phyloP scores from a whole-genome alignment of 1,284 basidiomycete species.

The Naganishia sp. region DNA sequence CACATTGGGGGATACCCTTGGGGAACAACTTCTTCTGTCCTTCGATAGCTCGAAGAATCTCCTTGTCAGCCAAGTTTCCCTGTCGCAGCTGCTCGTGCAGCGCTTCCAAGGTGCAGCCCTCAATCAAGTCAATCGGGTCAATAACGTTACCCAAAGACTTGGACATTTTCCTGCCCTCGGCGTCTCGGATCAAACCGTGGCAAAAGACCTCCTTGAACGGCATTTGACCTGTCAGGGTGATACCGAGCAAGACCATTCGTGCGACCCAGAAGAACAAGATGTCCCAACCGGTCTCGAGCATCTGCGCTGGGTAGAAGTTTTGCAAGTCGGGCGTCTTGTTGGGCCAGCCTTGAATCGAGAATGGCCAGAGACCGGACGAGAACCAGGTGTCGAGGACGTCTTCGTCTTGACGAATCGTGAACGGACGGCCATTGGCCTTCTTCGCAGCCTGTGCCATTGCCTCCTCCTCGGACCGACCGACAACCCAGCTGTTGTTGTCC shows the following conservation, averaged over 20 bases:
- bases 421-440: constrained; percentile 70
- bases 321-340: constrained; percentile 75
- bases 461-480: constrained; percentile 77
- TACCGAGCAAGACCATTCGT: constrained; percentile 93
- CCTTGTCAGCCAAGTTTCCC: constrained; percentile 93
- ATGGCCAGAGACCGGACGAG: constrained; percentile 97
- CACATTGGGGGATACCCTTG: constrained; percentile 98
- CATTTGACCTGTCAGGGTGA: constrained; percentile 84
- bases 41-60: constrained; percentile 84
- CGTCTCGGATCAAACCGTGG: constrained; percentile 98
- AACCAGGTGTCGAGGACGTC: constrained; percentile 99
- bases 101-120: constrained; percentile 77
- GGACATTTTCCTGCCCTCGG: constrained; percentile 98
- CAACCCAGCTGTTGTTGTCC: constrained; percentile 85
- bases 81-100: constrained; percentile 84
- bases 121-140: constrained; percentile 94
- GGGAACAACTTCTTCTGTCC: constrained; percentile 99
- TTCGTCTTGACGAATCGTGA: constrained; percentile 87
- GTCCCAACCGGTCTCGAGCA: constrained; percentile 99
- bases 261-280: constrained; percentile 99
- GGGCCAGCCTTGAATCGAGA: constrained; percentile 98
- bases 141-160: constrained; percentile 98
- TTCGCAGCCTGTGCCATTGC: constrained; percentile 75
- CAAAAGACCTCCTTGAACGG: constrained; percentile 98
- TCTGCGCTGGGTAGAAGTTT: constrained; percentile 81